Conservation (phyloP, 345 rosid genomes). For the Hypericum perforatum region DNA sequence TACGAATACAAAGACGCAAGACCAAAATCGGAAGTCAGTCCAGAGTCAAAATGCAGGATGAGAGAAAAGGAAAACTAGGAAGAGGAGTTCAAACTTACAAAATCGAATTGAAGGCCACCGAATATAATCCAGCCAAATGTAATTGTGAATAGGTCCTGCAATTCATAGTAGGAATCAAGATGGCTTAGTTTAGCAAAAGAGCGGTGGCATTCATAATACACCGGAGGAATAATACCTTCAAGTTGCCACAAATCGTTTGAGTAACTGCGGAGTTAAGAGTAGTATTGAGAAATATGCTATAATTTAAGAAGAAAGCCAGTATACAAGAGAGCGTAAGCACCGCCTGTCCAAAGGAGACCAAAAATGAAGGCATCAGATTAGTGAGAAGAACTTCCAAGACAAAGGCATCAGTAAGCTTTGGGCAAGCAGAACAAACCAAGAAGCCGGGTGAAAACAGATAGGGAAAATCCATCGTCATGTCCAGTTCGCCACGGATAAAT, state of each 20-base stretch:
- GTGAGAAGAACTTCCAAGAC: conserved; percentile 3
- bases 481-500: conserved; percentile 68
- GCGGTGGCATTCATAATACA: not conserved
- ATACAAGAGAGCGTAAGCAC: conserved; percentile 68
- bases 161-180: not conserved
- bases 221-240: conserved; percentile 51
- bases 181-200: too few species aligned
- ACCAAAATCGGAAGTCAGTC: conserved; percentile 3
- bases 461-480: conserved; percentile 50
- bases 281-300: conserved; percentile 87
- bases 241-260: conserved; percentile 92
- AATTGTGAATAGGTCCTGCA: conserved; percentile 83
- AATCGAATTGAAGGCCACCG: conserved; percentile 95
- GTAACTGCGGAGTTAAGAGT: conserved; percentile 95
- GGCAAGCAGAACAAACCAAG: conserved; percentile 40
- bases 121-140: conserved; percentile 86
- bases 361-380: not conserved
- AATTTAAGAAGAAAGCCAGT: conserved; percentile 92
- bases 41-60: not conserved
- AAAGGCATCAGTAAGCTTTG: too few species aligned
- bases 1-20: conserved; percentile 24
- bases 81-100: conserved; percentile 34
- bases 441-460: conserved; percentile 65
- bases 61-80: not conserved
- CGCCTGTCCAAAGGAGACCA: conserved; percentile 33